Evolutionary conservation across 1,284 basidiomycete species (phyloP).

Genomic region (Grifola frondosa): DNA sequence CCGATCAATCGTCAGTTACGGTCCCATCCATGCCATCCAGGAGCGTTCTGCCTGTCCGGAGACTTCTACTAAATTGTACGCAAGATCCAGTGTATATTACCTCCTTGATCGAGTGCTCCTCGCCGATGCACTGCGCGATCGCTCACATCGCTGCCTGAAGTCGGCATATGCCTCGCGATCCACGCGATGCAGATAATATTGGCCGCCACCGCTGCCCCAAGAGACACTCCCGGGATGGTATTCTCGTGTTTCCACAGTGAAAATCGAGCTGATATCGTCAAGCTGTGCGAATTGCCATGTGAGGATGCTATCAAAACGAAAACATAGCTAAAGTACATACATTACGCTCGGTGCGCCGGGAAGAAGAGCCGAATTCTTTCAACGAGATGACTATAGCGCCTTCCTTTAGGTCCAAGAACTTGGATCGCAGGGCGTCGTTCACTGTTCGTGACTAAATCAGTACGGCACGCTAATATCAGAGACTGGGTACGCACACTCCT

Average conservation of each 20-base stretch:
- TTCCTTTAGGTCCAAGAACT: slow-evolving; percentile 78
- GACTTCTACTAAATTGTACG: too few relatives aligned
- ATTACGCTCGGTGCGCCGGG: slow-evolving; percentile 72
- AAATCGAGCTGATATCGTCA: slow-evolving; percentile 74
- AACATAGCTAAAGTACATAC: slow-evolving; percentile 38
- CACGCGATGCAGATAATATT: slow-evolving; percentile 72
- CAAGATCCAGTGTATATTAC: slow-evolving; percentile 8
- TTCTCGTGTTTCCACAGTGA: slow-evolving; percentile 64
- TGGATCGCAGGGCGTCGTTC: slow-evolving; percentile 70
- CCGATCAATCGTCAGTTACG: too few relatives aligned
- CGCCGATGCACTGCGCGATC: slow-evolving; percentile 18
- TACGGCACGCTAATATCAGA: not conserved
- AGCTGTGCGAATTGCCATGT: slow-evolving; percentile 39
- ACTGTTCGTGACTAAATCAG: slow-evolving; percentile 41
- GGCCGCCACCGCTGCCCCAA: slow-evolving; percentile 67
- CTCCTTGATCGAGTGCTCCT: slow-evolving; percentile 25
- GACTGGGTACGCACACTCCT: slow-evolving; percentile 49
- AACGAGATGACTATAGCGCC: slow-evolving; percentile 78
- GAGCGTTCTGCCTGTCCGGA: too few relatives aligned
- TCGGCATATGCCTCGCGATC: slow-evolving; percentile 67
- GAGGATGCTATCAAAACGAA: slow-evolving; percentile 1
- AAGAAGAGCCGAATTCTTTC: slow-evolving; percentile 64
- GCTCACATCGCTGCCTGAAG: slow-evolving; percentile 33
- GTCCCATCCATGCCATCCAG: too few relatives aligned
- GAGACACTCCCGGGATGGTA: slow-evolving; percentile 73